Base-by-base conservation (phyloP, 139 green algal genomes). In the Pleodorina starrii region DNA sequence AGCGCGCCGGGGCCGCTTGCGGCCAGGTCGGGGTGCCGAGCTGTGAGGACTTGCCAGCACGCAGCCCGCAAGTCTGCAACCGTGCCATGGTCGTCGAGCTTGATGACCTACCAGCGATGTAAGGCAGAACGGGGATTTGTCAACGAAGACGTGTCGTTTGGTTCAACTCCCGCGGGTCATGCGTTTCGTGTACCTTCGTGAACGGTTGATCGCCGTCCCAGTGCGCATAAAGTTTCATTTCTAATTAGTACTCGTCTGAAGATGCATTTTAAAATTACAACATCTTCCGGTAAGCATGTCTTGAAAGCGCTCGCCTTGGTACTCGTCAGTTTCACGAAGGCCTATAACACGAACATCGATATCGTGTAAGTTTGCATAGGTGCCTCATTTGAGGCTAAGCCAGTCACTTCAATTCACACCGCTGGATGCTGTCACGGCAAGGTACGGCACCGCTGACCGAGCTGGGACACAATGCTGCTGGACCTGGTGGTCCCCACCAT, bases 151-250 rank as follows among this genome's bases (percentile, higher is more conserved):
- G 23, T 57, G 21, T 59, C 3, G 3, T 40, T 17, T 42, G 40
- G 9, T 57, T 19, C 10, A 36, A 59, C 38, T 59, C 40, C 25
- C 9, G 10, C 19, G 16, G 29, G 29, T 38, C 25, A 38, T 38
- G 63, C 25, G 51, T 50, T 5, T 46, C 50, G 36, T 51, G 25
- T 23, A 73, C 79, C 57, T 75, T 76, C 5, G 57, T 86, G 29
- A 66, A 75, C 3, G 36, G 25, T 23, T 48, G 0, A 5, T 66
- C 81, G 12, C 42, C 57, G 7, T 80, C 63, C 82, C 82, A 88
- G 68, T 88, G 82, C 0, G 19, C 32, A 35, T 88, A 88, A 4
- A 88, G 11, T 44, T 88, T 88, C 40, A 88, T 57, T 46, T 40
- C n/a, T n/a, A n/a, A n/a, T n/a, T n/a, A n/a, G n/a, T n/a, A n/a